Base-by-base conservation (phyloP, 306 rosid species). In the Arachis stenosperma region DNA sequence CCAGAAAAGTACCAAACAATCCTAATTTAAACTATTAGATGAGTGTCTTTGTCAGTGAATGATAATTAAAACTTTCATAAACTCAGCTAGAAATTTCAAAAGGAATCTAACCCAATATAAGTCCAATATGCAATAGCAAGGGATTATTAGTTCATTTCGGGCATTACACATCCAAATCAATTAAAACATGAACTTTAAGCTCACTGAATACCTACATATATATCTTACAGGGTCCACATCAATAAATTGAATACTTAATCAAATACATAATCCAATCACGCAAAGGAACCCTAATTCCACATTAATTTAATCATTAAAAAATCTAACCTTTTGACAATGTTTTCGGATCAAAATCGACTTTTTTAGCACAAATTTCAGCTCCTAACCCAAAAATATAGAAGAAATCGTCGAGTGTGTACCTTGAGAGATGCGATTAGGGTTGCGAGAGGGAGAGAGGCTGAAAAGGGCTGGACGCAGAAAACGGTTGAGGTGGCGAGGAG, bases 381-480 rank as follows among this genome's bases (percentile, higher is more conserved):
- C 8, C 29, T 52, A 52, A 22, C 57, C 5, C 46, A 1, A 39
- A 71, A n/a, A 52, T 1, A 15, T 27, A 41, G 37, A 6, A 22
- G 6, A 22, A 12, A 13, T 7, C 29, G 5, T 40, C 13, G 6
- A 61, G 69, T 76, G 42, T 44, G 61, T 76, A 89, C 89, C 90
- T 58, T 5, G 76, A 62, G 83, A 60, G 63, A 69, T 42, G 10
- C 67, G 65, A 69, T 57, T 55, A 7, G 67, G 47, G 74, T 73
- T 44, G 46, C 12, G 59, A 39, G 76, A 29, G 60, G 86, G 70
- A 39, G 57, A 14, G 57, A 83, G 65, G 70, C 41, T 57, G 69
- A 79, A 82, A 48, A 85, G 43, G 78, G 82, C 51, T 14, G 74
- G 80, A 44, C 40, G 75, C 17, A 74, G 75, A 72, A 17, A 44